Percentiles rank a stretch among this genome's conserved stretches.
Conservation (phyloP, 73 alveolate genomes). For the Blepharisma stoltei region DNA sequence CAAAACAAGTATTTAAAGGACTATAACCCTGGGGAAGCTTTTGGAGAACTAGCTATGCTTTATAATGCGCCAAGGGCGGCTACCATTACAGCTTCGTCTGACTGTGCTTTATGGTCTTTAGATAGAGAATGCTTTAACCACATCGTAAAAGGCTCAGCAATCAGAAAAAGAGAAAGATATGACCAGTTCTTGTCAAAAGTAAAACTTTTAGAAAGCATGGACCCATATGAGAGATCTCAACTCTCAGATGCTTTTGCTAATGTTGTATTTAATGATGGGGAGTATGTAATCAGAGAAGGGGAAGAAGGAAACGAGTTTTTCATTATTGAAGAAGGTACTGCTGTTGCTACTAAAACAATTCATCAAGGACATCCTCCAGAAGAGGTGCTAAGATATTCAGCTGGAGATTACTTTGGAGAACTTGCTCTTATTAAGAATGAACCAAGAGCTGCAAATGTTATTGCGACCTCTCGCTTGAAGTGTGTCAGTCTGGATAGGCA, state of each 20-base stretch:
- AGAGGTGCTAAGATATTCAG: constrained; percentile 71
- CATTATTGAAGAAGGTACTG: constrained; percentile 85
- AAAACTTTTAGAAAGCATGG: constrained; percentile 77
- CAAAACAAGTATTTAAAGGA: constrained; percentile 68
- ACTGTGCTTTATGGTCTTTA: constrained; percentile 74
- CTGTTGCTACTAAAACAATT: constrained; percentile 79
- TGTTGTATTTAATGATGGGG: constrained; percentile 72
- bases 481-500: not conserved
- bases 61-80: constrained; percentile 95
- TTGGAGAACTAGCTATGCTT: constrained; percentile 88
- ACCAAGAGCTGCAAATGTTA: constrained; percentile 92
- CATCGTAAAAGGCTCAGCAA: constrained; percentile 90
- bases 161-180: constrained; percentile 86
- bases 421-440: constrained; percentile 88
- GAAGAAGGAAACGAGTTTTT: constrained; percentile 89
- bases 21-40: constrained; percentile 82
- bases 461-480: constrained; percentile 39
- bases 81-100: constrained; percentile 82
- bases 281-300: constrained; percentile 78
- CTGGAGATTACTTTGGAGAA: constrained; percentile 97
- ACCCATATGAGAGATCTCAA: constrained; percentile 95
- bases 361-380: constrained; percentile 75
- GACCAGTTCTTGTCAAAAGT: constrained; percentile 83
- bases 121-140: constrained; percentile 96
- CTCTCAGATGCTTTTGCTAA: constrained; percentile 96